Evolutionary conservation across 768 basidiomycete species (phyloP).

Genomic region (Chalciporus chontae): DNA sequence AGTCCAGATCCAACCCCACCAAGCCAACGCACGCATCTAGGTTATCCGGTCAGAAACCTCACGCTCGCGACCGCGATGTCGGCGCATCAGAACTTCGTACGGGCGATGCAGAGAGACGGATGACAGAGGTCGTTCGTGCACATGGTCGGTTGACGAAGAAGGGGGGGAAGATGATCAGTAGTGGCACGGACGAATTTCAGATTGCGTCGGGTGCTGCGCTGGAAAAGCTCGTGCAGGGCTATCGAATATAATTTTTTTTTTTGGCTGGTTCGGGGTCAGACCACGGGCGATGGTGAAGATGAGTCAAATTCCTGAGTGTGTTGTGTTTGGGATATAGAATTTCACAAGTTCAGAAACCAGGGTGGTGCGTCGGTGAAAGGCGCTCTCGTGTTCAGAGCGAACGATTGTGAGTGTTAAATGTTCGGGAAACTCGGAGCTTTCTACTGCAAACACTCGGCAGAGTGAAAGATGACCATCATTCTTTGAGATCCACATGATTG

Average conservation of each 20-base stretch:
- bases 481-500: too few relatives aligned
- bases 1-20: background rate
- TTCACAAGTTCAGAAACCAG: too few relatives aligned
- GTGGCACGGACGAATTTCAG: constrained; percentile 74
- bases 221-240: constrained; percentile 49
- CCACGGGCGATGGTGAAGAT: background rate
- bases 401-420: too few relatives aligned
- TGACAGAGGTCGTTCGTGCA: constrained; percentile 80
- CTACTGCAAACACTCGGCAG: too few relatives aligned
- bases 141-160: constrained; percentile 82
- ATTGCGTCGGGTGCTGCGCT: constrained; percentile 61
- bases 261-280: background rate
- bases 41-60: constrained; percentile 16
- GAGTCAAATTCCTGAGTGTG: too few relatives aligned
- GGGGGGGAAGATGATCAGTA: constrained; percentile 69
- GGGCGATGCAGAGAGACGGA: constrained; percentile 69
- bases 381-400: too few relatives aligned
- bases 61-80: constrained; percentile 28
- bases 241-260: constrained; percentile 6
- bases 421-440: too few relatives aligned
- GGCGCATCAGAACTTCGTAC: constrained; percentile 33
- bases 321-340: too few relatives aligned
- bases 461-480: too few relatives aligned
- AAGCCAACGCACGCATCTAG: constrained; percentile 7
- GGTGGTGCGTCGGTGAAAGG: too few relatives aligned